A percentile compares a stretch with the other conserved stretches of the same genome.
These are phyloP conservation scores for Beauveria asiatica DNA, from an alignment of 2,329 filamentous ascomycete genomes.

Conservation along the genomic window DNA sequence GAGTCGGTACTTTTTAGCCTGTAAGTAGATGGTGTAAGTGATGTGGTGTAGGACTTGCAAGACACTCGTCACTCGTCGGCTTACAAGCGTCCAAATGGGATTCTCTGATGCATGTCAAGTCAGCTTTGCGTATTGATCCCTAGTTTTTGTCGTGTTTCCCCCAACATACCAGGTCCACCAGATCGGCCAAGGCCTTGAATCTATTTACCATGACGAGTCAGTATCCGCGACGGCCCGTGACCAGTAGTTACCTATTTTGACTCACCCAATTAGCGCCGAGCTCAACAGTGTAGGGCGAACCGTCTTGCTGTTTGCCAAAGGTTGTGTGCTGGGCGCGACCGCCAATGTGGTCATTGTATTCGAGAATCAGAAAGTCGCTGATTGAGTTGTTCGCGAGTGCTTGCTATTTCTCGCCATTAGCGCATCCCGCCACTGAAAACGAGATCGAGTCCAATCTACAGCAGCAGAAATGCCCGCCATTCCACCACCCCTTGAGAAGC, in stretches of 20 bases:
- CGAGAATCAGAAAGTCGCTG: conserved; percentile 55
- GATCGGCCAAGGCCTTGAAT: conserved; percentile 16
- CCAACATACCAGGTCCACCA: conserved; percentile 18
- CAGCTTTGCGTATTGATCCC: neutral
- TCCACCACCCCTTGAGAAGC: conserved; percentile 7
- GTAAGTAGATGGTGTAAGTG: neutral
- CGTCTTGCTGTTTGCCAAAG: conserved; percentile 43
- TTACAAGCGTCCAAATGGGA: conserved; percentile 49
- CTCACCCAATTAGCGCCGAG: conserved; percentile 58
- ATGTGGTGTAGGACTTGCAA: neutral
- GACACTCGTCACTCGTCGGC: neutral
- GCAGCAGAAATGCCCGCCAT: conserved; percentile 11
- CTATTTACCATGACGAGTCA: conserved; percentile 3
- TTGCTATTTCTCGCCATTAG: conserved; percentile 28
- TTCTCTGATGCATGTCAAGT: conserved; percentile 35
- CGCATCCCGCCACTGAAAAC: neutral
- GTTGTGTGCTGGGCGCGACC: conserved; percentile 50
- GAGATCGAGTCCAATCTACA: neutral
- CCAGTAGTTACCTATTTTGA: neutral
- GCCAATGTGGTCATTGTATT: conserved; percentile 54
- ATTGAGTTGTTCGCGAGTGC: conserved; percentile 52
- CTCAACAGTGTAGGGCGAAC: conserved; percentile 50
- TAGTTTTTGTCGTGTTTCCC: neutral
- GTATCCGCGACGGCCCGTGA: neutral
- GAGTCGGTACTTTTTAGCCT: conserved; percentile 48